phyloP scores from a whole-genome alignment of 305 asterid species.

The Striga hermonthica region DNA sequence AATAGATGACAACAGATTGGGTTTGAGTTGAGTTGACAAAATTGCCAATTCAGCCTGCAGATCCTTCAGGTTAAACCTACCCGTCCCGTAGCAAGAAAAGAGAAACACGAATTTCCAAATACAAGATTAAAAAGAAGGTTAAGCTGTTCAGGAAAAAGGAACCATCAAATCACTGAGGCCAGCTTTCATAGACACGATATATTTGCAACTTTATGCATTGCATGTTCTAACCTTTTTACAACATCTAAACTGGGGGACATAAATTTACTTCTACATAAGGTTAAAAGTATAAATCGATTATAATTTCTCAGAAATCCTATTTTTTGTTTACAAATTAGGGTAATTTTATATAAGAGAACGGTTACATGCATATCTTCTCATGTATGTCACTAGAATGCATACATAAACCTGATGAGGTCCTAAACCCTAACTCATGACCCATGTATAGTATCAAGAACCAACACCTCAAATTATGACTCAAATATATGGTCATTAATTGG shows the following conservation, averaged over 20 bases:
- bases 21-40: neutral
- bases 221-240: neutral
- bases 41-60: neutral
- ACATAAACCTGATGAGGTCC: too few species aligned
- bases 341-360: neutral
- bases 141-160: too few species aligned
- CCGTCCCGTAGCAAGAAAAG: neutral
- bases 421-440: too few species aligned
- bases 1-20: too few species aligned
- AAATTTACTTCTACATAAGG: neutral
- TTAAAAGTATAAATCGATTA: neutral
- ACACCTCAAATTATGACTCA: neutral
- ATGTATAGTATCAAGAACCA: too few species aligned
- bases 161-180: too few species aligned
- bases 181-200: neutral
- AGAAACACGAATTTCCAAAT: neutral
- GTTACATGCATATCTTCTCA: too few species aligned
- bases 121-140: neutral
- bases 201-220: conserved; percentile 11
- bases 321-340: neutral
- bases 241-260: too few species aligned
- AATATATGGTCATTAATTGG: neutral
- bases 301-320: neutral
- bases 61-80: neutral
- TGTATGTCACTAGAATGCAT: too few species aligned